A percentile compares a stretch with the other conserved stretches of the same genome.
These are phyloP conservation scores for Periglandula ipomoeae DNA, from an alignment of 2,329 filamentous ascomycete genomes.

Conservation along the genomic window DNA sequence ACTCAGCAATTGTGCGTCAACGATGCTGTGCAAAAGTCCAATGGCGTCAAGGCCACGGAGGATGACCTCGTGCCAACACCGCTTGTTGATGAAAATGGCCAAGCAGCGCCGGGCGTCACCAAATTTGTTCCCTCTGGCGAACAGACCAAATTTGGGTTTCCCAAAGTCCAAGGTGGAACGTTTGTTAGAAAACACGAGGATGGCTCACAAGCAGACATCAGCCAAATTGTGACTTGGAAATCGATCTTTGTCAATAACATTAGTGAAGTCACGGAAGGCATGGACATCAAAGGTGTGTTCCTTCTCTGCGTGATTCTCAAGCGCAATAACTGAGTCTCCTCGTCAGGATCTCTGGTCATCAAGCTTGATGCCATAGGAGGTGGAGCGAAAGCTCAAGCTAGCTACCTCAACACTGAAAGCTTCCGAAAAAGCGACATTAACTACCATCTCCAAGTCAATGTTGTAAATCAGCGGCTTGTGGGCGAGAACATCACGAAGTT, in stretches of 20 bases:
- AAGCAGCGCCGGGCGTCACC: too few species aligned
- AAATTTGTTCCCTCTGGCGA: too few species aligned
- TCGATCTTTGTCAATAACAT: background rate
- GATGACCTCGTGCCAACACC: too few species aligned
- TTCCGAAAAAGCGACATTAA: background rate
- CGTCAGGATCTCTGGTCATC: background rate
- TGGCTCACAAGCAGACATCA: too few species aligned
- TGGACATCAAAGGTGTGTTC: background rate
- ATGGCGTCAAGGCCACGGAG: background rate
- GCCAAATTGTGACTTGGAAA: background rate
- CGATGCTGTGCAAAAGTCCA: background rate
- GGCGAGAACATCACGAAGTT: slow-evolving; percentile 1
- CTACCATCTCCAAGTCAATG: background rate
- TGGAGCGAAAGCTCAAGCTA: background rate
- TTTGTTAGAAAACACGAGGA: background rate
- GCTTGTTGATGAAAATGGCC: too few species aligned
- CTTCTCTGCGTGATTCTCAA: too few species aligned
- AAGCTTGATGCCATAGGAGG: background rate
- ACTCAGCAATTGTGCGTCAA: background rate
- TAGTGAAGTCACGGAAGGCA: background rate
- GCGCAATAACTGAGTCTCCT: too few species aligned
- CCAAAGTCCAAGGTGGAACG: too few species aligned
- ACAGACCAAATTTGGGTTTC: too few species aligned
- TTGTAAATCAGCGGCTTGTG: background rate
- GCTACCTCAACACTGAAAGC: background rate